A percentile compares a stretch with the other conserved stretches of the same genome.
These are phyloP conservation scores for Monilinia fructigena DNA, from an alignment of 2,329 filamentous ascomycete genomes.

Conservation along the genomic window DNA sequence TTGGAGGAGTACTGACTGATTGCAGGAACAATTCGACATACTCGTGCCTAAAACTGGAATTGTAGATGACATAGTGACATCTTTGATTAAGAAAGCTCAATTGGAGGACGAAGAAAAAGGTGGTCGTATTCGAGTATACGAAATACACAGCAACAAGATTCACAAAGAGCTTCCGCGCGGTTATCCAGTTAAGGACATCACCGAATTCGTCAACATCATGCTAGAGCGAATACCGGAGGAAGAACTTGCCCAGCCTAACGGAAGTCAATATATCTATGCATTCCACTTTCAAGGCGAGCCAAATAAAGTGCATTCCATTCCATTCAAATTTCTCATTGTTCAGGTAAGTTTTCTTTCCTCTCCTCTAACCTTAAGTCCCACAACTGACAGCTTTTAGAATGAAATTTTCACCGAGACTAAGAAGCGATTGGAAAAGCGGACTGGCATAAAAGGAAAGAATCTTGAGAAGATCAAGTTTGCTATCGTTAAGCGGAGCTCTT, in stretches of 20 bases:
- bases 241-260: conserved; percentile 53
- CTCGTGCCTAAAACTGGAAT: conserved; percentile 85
- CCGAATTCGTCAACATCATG: conserved; percentile 79
- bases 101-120: conserved; percentile 70
- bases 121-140: conserved; percentile 74
- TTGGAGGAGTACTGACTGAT: conserved; percentile 31
- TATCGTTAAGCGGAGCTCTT: conserved; percentile 66
- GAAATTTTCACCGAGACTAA: conserved; percentile 90
- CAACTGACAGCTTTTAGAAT: conserved; percentile 50
- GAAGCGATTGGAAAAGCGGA: conserved; percentile 88
- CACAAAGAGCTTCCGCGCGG: conserved; percentile 73
- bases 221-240: conserved; percentile 79
- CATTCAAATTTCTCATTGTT: conserved; percentile 85
- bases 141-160: conserved; percentile 78
- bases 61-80: conserved; percentile 73
- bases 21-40: conserved; percentile 72
- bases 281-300: conserved; percentile 94
- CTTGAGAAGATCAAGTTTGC: conserved; percentile 99
- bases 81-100: conserved; percentile 76
- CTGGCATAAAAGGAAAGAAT: conserved; percentile 94
- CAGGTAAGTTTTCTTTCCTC: conserved; percentile 54
- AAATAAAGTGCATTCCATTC: conserved; percentile 78
- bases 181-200: conserved; percentile 74
- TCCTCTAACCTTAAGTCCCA: not conserved
- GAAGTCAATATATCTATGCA: conserved; percentile 66